A percentile compares a stretch with the other conserved stretches of the same genome.
These are phyloP conservation scores for Osmanthus fragrans DNA, from an alignment of 257 asterid species.

Conservation along the genomic window DNA sequence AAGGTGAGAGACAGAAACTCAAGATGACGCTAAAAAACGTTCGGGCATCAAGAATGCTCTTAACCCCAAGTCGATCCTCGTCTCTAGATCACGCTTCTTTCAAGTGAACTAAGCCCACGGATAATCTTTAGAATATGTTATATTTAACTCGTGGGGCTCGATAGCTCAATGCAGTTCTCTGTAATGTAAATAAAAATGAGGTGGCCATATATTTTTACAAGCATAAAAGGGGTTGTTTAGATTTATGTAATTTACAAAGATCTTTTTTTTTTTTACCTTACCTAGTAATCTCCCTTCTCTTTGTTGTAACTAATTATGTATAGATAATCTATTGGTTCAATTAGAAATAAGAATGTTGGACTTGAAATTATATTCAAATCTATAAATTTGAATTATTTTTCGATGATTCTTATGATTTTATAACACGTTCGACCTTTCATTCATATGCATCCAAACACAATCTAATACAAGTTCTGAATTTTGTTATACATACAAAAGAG, in stretches of 20 bases:
- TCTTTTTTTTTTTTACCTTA: not conserved
- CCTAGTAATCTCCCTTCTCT: not conserved
- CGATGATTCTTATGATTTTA: not conserved
- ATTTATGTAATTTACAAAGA: conserved; percentile 23
- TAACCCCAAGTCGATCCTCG: conserved; percentile 40
- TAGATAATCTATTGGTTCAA: conserved; percentile 18
- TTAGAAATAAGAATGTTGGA: not conserved
- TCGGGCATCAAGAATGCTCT: conserved; percentile 52
- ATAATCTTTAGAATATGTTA: conserved; percentile 19
- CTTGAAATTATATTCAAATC: not conserved
- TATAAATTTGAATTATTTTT: not conserved
- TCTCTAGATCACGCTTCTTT: conserved; percentile 48
- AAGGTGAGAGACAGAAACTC: conserved; percentile 94
- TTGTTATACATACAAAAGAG: conserved; percentile 25
- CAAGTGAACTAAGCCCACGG: not conserved
- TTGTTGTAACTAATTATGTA: conserved; percentile 40
- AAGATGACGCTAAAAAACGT: conserved; percentile 76
- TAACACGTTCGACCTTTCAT: not conserved
- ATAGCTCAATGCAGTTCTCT: conserved; percentile 13
- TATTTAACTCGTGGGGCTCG: not conserved
- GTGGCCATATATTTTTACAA: conserved; percentile 24
- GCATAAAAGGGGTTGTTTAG: conserved; percentile 20
- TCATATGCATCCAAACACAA: not conserved
- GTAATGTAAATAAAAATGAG: conserved; percentile 21
- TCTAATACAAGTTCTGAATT: conserved; percentile 3